Conservation (phyloP, 257 asterid species). For the Petunia secreta region DNA sequence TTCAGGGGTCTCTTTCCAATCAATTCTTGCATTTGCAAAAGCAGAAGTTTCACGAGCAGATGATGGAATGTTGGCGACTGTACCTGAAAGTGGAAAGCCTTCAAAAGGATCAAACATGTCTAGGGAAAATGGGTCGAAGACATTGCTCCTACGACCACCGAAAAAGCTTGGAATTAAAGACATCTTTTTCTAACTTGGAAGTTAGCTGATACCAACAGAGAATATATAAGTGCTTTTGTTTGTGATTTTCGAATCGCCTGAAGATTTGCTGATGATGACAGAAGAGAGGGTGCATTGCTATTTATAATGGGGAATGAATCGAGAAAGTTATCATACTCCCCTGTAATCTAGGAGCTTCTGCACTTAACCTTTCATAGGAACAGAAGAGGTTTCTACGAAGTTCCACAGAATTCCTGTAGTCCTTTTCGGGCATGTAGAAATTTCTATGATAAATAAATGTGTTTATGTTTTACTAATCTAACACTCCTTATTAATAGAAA, state of each 20-base stretch:
- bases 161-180: background rate
- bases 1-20: conserved; percentile 18
- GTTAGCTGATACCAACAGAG: background rate
- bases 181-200: background rate
- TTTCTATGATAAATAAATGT: too few species aligned
- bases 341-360: too few species aligned
- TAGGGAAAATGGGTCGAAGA: background rate
- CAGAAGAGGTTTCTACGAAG: too few species aligned
- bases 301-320: too few species aligned
- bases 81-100: background rate
- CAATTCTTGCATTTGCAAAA: background rate
- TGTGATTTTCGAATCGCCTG: background rate
- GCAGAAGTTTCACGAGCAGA: conserved; percentile 6
- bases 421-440: too few species aligned
- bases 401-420: too few species aligned
- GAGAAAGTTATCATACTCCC: too few species aligned
- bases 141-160: background rate
- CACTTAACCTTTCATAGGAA: too few species aligned
- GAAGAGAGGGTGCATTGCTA: too few species aligned
- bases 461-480: too few species aligned
- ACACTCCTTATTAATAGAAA: too few species aligned
- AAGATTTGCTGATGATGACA: background rate
- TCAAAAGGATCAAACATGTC: background rate
- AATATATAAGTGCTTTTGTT: too few species aligned
- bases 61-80: background rate